A percentile compares a stretch with the other conserved stretches of the same genome.
These are phyloP conservation scores for Coniochaeta sp. DNA, from an alignment of 2,329 filamentous ascomycete species.

Conservation along the genomic window DNA sequence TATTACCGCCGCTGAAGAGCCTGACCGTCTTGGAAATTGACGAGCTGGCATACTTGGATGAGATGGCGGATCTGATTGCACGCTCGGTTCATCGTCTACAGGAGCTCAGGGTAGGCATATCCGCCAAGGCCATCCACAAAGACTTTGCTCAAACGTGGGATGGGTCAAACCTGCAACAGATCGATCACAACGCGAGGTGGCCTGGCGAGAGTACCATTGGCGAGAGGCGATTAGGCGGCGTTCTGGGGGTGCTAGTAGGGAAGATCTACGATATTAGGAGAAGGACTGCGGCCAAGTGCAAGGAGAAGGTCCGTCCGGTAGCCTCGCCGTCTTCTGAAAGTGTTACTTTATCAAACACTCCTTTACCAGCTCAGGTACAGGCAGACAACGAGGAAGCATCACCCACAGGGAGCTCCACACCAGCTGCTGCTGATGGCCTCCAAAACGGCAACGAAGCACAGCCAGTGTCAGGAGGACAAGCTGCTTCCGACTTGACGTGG, in stretches of 20 bases:
- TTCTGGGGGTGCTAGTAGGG: constrained; percentile 61
- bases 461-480: background rate
- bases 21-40: constrained; percentile 75
- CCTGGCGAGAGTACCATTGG: constrained; percentile 50
- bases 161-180: constrained; percentile 52
- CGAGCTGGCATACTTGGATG: constrained; percentile 73
- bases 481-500: background rate
- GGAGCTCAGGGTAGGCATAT: constrained; percentile 69
- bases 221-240: constrained; percentile 58
- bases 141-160: constrained; percentile 59
- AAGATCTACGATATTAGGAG: constrained; percentile 54
- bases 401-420: background rate
- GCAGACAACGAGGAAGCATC: background rate
- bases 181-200: constrained; percentile 50
- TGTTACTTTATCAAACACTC: background rate
- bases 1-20: constrained; percentile 66
- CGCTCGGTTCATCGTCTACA: constrained; percentile 58
- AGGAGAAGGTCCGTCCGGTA: constrained; percentile 5
- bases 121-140: constrained; percentile 33
- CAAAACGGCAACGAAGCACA: background rate
- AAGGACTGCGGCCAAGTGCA: constrained; percentile 10
- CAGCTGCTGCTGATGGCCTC: background rate
- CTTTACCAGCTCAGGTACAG: background rate
- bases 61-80: constrained; percentile 71
- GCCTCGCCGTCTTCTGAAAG: background rate